phyloP scores from a whole-genome alignment of 2,329 filamentous ascomycete genomes.

The Cercospora sojina region DNA sequence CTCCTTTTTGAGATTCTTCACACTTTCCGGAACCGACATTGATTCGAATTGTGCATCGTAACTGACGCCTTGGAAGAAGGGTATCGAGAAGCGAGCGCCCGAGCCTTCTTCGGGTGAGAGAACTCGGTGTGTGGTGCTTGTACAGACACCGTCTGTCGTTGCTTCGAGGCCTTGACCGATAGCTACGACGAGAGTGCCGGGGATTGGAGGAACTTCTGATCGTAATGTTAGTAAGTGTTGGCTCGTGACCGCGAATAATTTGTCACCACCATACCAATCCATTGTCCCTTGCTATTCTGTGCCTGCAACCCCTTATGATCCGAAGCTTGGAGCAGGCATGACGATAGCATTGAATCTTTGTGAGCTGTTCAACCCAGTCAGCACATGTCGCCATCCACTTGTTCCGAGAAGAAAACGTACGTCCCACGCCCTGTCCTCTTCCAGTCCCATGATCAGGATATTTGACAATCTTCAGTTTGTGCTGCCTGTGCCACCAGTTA shows the following conservation, averaged over 20 bases:
- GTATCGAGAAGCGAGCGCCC: background rate
- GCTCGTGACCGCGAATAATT: too few relatives aligned
- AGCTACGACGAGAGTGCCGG: background rate
- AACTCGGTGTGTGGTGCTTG: background rate
- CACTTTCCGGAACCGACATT: background rate
- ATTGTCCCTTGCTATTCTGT: background rate
- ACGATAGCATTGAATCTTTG: background rate
- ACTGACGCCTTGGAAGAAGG: background rate
- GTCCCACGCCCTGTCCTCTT: background rate
- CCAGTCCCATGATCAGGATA: background rate
- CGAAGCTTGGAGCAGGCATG: background rate
- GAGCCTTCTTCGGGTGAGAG: background rate
- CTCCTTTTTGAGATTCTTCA: background rate
- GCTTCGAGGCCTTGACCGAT: background rate
- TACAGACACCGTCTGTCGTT: background rate
- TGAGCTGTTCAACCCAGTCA: background rate
- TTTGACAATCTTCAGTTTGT: background rate
- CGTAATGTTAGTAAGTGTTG: too few relatives aligned
- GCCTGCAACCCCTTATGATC: background rate
- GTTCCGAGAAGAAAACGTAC: too few relatives aligned
- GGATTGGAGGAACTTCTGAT: background rate
- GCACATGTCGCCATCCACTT: background rate
- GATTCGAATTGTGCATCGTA: background rate
- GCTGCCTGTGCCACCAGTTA: background rate
- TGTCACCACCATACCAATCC: background rate